A percentile compares a stretch with the other conserved stretches of the same genome.
These are phyloP conservation scores for Boletus rubescentipes DNA, from an alignment of 768 basidiomycete genomes.

Conservation along the genomic window DNA sequence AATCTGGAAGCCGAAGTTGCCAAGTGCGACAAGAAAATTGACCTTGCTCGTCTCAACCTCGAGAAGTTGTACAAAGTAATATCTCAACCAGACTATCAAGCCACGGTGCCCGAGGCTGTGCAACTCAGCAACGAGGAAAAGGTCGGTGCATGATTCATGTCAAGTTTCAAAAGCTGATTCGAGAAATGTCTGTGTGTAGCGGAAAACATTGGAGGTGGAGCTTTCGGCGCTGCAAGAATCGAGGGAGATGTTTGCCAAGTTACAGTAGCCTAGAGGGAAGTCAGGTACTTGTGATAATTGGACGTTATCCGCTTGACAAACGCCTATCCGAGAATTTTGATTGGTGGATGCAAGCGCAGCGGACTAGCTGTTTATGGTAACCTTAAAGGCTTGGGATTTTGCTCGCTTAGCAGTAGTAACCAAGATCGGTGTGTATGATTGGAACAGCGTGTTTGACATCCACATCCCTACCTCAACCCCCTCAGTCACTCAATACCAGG, in stretches of 20 bases:
- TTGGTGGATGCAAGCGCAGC: no score
- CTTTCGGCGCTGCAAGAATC: slow-evolving; percentile 68
- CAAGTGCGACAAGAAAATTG: slow-evolving; percentile 89
- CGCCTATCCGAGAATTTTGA: no score
- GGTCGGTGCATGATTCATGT: slow-evolving; percentile 40
- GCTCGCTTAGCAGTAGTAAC: no score
- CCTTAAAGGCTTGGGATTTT: no score
- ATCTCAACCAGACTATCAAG: slow-evolving; percentile 72
- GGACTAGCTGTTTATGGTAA: no score
- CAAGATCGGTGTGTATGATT: no score
- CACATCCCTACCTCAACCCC: no score
- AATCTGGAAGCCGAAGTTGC: slow-evolving; percentile 85
- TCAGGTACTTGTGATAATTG: no score
- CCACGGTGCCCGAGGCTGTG: slow-evolving; percentile 78
- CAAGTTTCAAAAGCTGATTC: neutral
- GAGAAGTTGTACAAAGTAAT: slow-evolving; percentile 77
- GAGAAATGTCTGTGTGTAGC: neutral
- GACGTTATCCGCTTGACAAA: no score
- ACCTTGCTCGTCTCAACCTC: slow-evolving; percentile 63
- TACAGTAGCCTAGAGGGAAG: slow-evolving; percentile 43
- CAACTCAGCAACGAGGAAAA: slow-evolving; percentile 75
- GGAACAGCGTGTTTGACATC: no score
- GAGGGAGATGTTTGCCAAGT: slow-evolving; percentile 70
- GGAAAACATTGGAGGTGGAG: slow-evolving; percentile 65
- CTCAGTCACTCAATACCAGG: neutral